These are phyloP conservation scores for Torrubiellomyces zombiae DNA, from an alignment of 2,329 filamentous ascomycete genomes.

Conservation along the genomic window DNA sequence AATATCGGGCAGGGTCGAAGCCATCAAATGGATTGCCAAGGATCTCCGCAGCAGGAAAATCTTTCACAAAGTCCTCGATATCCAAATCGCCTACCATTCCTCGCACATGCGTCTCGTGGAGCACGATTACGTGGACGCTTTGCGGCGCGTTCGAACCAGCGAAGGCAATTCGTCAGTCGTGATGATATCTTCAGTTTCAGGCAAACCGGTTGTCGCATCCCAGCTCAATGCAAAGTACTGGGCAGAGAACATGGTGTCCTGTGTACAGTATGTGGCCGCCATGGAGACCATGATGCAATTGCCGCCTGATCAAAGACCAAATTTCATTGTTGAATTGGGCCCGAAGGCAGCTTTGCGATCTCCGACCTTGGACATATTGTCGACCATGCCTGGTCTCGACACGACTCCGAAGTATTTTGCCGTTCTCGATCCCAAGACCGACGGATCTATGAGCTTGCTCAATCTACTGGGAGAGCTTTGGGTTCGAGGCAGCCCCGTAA, in stretches of 20 bases:
- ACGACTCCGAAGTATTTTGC: conserved; percentile 10
- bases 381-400: conserved; percentile 3
- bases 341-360: conserved; percentile 20
- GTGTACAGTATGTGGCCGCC: conserved; percentile 26
- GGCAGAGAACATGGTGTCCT: conserved; percentile 26
- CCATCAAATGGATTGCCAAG: conserved; percentile 14
- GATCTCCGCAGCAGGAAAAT: conserved; percentile 15
- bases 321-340: conserved; percentile 24
- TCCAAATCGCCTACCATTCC: conserved; percentile 27
- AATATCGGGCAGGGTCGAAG: conserved; percentile 21
- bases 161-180: conserved; percentile 5
- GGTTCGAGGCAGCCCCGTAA: conserved; percentile 15
- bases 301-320: conserved; percentile 11
- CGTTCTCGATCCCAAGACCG: conserved; percentile 11
- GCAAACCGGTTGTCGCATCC: conserved; percentile 8
- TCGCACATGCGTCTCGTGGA: conserved; percentile 23
- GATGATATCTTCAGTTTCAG: conserved; percentile 27
- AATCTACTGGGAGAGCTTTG: conserved; percentile 19
- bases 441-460: conserved; percentile 12
- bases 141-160: conserved; percentile 9
- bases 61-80: conserved; percentile 18
- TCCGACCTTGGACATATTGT: conserved; percentile 19
- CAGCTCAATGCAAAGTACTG: conserved; percentile 24
- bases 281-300: conserved; percentile 17
- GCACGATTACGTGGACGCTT: conserved; percentile 15